phyloP scores from a whole-genome alignment of 2,329 filamentous ascomycete genomes.

The Fusarium subtropicale region DNA sequence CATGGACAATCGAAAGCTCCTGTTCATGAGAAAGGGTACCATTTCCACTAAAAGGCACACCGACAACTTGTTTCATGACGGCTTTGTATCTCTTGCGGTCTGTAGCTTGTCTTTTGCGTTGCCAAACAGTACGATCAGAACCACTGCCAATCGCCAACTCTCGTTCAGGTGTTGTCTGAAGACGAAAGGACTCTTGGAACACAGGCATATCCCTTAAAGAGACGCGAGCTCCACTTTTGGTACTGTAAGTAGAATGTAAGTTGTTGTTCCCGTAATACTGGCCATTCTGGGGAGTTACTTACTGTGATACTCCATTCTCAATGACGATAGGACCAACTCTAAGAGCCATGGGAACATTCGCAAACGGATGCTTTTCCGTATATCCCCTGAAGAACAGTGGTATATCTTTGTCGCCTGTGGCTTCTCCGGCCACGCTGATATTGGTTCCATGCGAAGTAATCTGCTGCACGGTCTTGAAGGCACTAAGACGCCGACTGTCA shows the following conservation, averaged over 20 bases:
- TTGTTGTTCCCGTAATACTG: too few species aligned
- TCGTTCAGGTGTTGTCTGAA: slow-evolving; percentile 36
- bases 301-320: slow-evolving; percentile 55
- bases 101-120: slow-evolving; percentile 17
- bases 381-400: slow-evolving; percentile 49
- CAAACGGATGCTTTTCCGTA: slow-evolving; percentile 52
- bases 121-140: slow-evolving; percentile 23
- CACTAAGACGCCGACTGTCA: slow-evolving; percentile 11
- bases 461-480: slow-evolving; percentile 22
- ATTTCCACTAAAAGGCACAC: slow-evolving; percentile 51
- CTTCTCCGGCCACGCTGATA: slow-evolving; percentile 28
- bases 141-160: slow-evolving; percentile 32
- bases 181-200: slow-evolving; percentile 38
- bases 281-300: slow-evolving; percentile 20
- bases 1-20: slow-evolving; percentile 47
- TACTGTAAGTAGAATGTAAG: slow-evolving; percentile 30
- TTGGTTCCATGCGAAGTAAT: slow-evolving; percentile 13
- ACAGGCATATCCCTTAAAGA: slow-evolving; percentile 42
- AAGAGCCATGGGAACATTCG: slow-evolving; percentile 56
- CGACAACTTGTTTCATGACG: slow-evolving; percentile 57
- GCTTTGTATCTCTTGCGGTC: slow-evolving; percentile 51
- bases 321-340: slow-evolving; percentile 55
- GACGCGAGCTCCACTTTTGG: slow-evolving; percentile 44
- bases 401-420: slow-evolving; percentile 43
- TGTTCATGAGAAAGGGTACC: slow-evolving; percentile 39